Evolutionary conservation across 2,329 filamentous ascomycete species (phyloP), one percentile per base, ranked within the genome.

Genomic region (Neurospora sp.): DNA sequence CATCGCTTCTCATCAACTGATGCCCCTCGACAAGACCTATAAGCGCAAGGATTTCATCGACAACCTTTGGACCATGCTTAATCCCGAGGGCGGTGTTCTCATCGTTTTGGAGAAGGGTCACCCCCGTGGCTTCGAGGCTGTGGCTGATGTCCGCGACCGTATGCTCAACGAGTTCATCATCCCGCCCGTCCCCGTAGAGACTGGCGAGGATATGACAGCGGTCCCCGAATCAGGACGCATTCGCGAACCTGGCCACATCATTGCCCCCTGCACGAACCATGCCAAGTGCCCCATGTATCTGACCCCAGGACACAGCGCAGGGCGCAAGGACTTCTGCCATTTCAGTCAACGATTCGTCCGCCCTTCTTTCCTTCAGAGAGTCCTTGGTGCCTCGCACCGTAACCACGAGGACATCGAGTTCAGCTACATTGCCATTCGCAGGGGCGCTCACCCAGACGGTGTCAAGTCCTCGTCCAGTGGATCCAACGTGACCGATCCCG

Each of bases 401-500:
- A 97, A 97, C 78, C 92, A 96, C 77, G 95, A 97, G 78, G 93
- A 98, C 76, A 86, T 97, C 15, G 87, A 93, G 75, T 99, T 94
- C 80, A 96, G 92, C 78, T 99, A 97, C 78, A 77, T 99, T 15
- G 91, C 91, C 3, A 86, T 98, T 19, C 92, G 92, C 77, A 89
- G 94, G 23, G 96, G 96, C 6, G 84, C 11, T 84, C 90, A 76
- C 72, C 78, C 70, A 2, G 70, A 69, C 46, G 67, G 69, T 6
- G 66, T 43, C 37, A 28, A 23, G 19, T 12, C 62, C 15, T 57
- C 67, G 8, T 69, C 71, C 19, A 70, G 73, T 38, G 28, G 69
- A 33, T 10, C 52, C 17, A 3, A 57, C 6, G 37, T 68, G 39
- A 69, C 40, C 72, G 23, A 86, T 3, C 57, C 75, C 17, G 39